Evolutionary conservation across 352 stramenopile genomes (phyloP).

Genomic region (Thalassiosira livingstoniorum): DNA sequence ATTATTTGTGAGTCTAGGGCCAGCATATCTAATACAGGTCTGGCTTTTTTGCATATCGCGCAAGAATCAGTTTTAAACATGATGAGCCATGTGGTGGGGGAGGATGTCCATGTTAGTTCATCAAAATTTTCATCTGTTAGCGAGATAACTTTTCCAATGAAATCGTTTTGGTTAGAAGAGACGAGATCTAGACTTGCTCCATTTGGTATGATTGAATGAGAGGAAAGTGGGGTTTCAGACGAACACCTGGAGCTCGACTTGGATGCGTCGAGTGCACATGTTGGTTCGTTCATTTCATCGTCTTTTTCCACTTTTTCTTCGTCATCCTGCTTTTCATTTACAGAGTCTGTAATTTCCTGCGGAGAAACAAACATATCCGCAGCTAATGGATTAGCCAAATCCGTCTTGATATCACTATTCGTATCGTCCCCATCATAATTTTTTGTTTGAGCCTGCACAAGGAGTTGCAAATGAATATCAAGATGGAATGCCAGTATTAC

Average conservation of each 20-base stretch:
- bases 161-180: conserved; percentile 17
- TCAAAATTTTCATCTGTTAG: conserved; percentile 60
- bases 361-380: no score
- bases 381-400: no score
- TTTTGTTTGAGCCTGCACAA: no score
- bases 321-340: no score
- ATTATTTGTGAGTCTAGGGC: conserved; percentile 30
- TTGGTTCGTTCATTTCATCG: not conserved
- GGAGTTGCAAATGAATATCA: no score
- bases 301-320: no score
- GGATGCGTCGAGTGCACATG: conserved; percentile 42
- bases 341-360: no score
- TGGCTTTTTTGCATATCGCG: conserved; percentile 53
- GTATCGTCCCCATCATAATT: no score
- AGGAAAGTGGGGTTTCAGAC: not conserved
- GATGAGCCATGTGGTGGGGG: conserved; percentile 53
- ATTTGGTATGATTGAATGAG: not conserved
- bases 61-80: conserved; percentile 62
- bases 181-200: not conserved
- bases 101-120: conserved; percentile 37
- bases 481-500: no score
- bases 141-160: conserved; percentile 31
- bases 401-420: no score
- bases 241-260: conserved; percentile 13
- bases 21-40: conserved; percentile 38